Evolutionary conservation across 2,329 filamentous ascomycete species (phyloP).

Genomic region (Aspergillus terreus): DNA sequence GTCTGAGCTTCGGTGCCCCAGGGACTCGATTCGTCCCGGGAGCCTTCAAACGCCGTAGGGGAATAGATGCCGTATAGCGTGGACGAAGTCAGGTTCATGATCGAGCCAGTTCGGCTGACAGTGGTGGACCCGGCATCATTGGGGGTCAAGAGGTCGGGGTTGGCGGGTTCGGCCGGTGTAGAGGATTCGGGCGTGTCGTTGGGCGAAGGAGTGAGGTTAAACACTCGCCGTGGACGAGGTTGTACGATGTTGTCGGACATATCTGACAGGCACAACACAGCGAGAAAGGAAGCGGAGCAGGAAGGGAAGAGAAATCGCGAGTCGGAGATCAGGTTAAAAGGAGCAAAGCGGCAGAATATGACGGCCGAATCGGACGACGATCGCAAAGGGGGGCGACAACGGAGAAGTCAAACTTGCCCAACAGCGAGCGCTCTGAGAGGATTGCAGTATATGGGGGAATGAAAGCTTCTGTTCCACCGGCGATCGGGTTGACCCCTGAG

Average conservation of each 20-base stretch:
- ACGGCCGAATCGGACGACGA: background rate
- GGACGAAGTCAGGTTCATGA: constrained; percentile 81
- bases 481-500: too few relatives aligned
- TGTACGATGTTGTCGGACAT: constrained; percentile 53
- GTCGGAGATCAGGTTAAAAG: background rate
- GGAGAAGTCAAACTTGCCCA: background rate
- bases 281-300: background rate
- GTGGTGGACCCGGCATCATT: constrained; percentile 35
- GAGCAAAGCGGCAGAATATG: background rate
- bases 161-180: constrained; percentile 36
- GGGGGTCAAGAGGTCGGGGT: constrained; percentile 31
- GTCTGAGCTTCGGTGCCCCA: constrained; percentile 77
- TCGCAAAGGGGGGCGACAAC: background rate
- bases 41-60: constrained; percentile 56
- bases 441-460: too few relatives aligned
- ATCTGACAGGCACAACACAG: constrained; percentile 3
- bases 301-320: background rate
- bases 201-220: constrained; percentile 55
- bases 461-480: too few relatives aligned
- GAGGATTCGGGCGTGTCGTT: constrained; percentile 41
- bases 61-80: constrained; percentile 91
- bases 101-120: constrained; percentile 68
- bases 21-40: constrained; percentile 62
- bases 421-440: too few relatives aligned
- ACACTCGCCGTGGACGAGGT: constrained; percentile 69